Evolutionary conservation across 208 protist species (phyloP).

Genomic region (Trypanosoma brucei): DNA sequence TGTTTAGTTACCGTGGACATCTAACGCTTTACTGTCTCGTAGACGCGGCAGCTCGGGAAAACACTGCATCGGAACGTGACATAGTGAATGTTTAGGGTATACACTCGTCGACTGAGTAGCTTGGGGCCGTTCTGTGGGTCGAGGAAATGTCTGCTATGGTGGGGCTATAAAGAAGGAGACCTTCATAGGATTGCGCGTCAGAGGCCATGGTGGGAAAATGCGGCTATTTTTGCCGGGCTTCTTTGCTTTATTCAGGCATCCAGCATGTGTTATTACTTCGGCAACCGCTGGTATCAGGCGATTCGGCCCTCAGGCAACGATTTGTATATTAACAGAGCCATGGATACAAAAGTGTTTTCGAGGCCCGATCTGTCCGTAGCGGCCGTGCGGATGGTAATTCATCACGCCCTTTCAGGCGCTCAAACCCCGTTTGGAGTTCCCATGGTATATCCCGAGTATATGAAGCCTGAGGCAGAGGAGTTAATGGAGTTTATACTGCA

Average conservation of each 20-base stretch:
- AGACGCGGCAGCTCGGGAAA: no score
- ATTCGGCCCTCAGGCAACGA: slow-evolving; percentile 69
- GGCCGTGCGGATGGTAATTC: slow-evolving; percentile 68
- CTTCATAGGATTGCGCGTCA: slow-evolving; percentile 71
- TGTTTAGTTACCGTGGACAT: no score
- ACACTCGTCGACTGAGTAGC: slow-evolving; percentile 1
- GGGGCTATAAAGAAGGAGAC: slow-evolving; percentile 55
- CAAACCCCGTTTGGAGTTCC: slow-evolving; percentile 77
- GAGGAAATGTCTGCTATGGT: slow-evolving; percentile 27
- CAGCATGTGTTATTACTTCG: slow-evolving; percentile 48
- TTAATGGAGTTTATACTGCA: slow-evolving; percentile 61
- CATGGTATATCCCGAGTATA: slow-evolving; percentile 66
- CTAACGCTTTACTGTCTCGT: no score
- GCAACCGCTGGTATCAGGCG: slow-evolving; percentile 71
- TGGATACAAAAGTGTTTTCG: slow-evolving; percentile 73
- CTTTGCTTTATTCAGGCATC: slow-evolving; percentile 67
- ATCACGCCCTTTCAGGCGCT: slow-evolving; percentile 63
- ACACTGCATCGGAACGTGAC: no score
- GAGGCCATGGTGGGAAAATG: slow-evolving; percentile 83
- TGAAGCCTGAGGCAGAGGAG: slow-evolving; percentile 58
- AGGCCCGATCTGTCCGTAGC: slow-evolving; percentile 77
- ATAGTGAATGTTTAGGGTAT: slow-evolving; percentile 22
- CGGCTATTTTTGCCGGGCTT: slow-evolving; percentile 58
- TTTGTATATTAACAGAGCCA: slow-evolving; percentile 36
- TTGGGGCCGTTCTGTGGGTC: slow-evolving; percentile 18